Evolutionary conservation across 768 basidiomycete genomes (phyloP), one percentile per base, ranked within the genome.

Genomic region (Russula sp.): DNA sequence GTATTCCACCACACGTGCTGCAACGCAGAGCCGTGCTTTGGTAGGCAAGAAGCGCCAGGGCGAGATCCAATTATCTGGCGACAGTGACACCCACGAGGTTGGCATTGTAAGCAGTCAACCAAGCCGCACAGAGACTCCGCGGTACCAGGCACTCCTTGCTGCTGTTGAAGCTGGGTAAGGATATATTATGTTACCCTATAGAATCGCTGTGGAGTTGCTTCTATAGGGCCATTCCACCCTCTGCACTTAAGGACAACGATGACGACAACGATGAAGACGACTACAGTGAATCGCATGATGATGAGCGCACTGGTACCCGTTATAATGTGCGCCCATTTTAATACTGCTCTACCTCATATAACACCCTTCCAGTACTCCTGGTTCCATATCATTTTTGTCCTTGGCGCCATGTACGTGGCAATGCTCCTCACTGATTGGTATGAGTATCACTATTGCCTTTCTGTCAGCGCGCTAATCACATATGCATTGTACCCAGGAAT

Each of bases 341-440:
- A 41, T 43, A 60, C 32, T 29, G 38, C 10, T 11, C 41, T 35
- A 6, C 35, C 29, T 20, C 20, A 32, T 65, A 14, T 68, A 22
- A 68, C 41, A 38, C 34, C 45, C 9, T 38, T n/a, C 22, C 67
- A 97, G 94, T 99, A 99, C 72, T 84, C 93, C 1, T 99, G 94
- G 93, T 98, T 99, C 84, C 97, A 99, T 71, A 75, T 98, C 73
- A 98, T 99, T 69, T 99, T 98, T 71, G 85, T 89, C 48, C 88
- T 98, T 67, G 97, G 86, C 34, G 80, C 93, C 14, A 98, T 98
- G 97, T 99, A 99, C 74, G 93, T 98, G 29, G 93, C 91, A 7
- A 95, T 97, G 83, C 78, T 99, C 14, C 74, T 99, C 57, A 99
- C 96, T 1, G 96, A 99, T 74, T 98, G 97, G 96, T 95, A 72